Conservation (phyloP, 2,329 filamentous ascomycete species). For the Pseudogymnoascus destructans region DNA sequence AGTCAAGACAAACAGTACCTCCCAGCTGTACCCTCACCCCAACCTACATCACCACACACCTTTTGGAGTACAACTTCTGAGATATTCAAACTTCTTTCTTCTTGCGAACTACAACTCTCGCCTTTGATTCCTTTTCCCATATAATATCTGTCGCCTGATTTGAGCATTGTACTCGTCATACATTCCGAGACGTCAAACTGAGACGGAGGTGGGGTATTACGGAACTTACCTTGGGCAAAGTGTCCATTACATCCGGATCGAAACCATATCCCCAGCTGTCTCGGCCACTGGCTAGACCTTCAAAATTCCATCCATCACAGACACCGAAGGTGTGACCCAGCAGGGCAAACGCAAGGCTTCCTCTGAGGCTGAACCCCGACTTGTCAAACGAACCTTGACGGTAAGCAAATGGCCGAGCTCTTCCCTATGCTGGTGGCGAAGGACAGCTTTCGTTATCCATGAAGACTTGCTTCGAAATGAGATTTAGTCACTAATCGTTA, state of each 20-base stretch:
- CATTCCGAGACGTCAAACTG: slow-evolving; percentile 2
- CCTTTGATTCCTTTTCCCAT: neutral
- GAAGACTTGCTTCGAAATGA: neutral
- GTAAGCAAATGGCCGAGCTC: neutral
- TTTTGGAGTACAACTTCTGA: neutral
- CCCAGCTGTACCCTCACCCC: neutral
- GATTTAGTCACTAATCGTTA: neutral
- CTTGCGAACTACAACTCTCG: neutral
- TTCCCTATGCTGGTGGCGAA: neutral
- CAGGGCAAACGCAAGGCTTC: slow-evolving; percentile 8
- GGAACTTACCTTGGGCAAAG: neutral
- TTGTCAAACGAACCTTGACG: slow-evolving; percentile 6
- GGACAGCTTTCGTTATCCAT: neutral
- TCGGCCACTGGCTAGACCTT: slow-evolving; percentile 6
- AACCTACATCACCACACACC: neutral
- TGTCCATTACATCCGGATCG: neutral
- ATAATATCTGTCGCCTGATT: neutral
- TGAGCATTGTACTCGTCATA: neutral
- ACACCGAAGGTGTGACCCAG: slow-evolving; percentile 7
- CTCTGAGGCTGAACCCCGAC: slow-evolving; percentile 5
- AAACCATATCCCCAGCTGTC: neutral
- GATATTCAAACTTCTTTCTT: neutral
- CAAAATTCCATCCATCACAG: slow-evolving; percentile 4
- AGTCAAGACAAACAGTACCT: slow-evolving; percentile 5
- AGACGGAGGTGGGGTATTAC: neutral